phyloP scores from a whole-genome alignment of 1,139 yeast species.

The Hanseniaspora gamundiae region DNA sequence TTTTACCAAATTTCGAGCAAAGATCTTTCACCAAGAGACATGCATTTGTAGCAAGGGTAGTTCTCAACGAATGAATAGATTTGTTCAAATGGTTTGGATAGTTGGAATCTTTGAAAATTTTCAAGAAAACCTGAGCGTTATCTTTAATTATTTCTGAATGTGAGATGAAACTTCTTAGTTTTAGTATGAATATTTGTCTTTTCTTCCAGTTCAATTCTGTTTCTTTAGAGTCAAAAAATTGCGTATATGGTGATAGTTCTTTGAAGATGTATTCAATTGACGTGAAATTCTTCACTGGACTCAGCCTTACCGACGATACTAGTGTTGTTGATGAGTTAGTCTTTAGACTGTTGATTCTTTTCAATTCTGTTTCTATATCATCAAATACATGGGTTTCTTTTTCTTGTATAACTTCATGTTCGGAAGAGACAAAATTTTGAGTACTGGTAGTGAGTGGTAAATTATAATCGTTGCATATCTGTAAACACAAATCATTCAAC shows the following conservation, averaged over 20 bases:
- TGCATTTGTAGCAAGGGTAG: conserved; percentile 67
- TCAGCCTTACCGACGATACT: not conserved
- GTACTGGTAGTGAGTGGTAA: not conserved
- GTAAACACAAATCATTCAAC: not conserved
- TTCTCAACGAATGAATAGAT: conserved; percentile 62
- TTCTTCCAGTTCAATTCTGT: conserved; percentile 78
- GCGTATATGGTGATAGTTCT: conserved; percentile 1
- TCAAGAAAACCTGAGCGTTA: conserved; percentile 33
- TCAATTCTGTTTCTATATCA: not conserved
- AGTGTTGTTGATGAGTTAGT: not conserved
- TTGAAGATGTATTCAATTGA: conserved; percentile 1
- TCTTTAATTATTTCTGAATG: conserved; percentile 42
- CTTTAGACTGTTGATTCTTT: not conserved
- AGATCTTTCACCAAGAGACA: conserved; percentile 73
- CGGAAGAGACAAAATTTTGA: not conserved
- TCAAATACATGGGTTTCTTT: not conserved
- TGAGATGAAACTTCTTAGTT: conserved; percentile 40
- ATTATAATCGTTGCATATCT: not conserved
- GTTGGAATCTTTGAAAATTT: conserved; percentile 20
- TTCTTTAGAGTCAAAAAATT: conserved; percentile 36
- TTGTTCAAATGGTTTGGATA: conserved; percentile 56
- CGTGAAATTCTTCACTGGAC: not conserved
- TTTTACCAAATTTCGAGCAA: conserved; percentile 35
- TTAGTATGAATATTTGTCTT: conserved; percentile 52
- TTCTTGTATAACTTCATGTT: not conserved